A percentile compares a stretch with the other conserved stretches of the same genome.
Conservation (phyloP, 2,329 filamentous ascomycete species). For the Ophiocordyceps sinensis region DNA sequence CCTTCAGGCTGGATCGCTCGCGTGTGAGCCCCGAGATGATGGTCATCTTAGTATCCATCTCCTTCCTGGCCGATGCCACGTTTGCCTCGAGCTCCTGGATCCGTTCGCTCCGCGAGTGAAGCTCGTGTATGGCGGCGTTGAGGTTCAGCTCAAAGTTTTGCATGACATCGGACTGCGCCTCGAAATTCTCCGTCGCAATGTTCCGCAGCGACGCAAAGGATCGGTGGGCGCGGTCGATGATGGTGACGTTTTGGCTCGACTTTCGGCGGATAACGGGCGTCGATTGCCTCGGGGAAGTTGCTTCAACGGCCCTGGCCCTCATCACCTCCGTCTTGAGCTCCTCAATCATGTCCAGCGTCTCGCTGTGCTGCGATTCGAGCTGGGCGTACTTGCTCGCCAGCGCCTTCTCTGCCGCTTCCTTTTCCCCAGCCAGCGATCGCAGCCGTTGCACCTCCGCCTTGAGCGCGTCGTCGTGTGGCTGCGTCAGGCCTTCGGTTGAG, state of each 20-base stretch:
- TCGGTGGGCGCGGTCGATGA: slow-evolving; percentile 79
- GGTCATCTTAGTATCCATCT: slow-evolving; percentile 93
- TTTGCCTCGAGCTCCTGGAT: slow-evolving; percentile 84
- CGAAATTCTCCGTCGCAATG: slow-evolving; percentile 76
- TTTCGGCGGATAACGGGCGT: slow-evolving; percentile 80
- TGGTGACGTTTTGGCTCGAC: slow-evolving; percentile 78
- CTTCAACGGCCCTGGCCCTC: slow-evolving; percentile 52
- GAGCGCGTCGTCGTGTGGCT: slow-evolving; percentile 27
- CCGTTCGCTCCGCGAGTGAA: slow-evolving; percentile 73
- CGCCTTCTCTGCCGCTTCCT: slow-evolving; percentile 58
- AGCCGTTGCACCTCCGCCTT: slow-evolving; percentile 57
- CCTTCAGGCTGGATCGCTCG: slow-evolving; percentile 80
- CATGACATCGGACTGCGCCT: slow-evolving; percentile 66
- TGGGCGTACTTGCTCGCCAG: slow-evolving; percentile 69
- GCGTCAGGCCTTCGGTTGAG: slow-evolving; percentile 23
- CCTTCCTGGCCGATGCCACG: slow-evolving; percentile 69
- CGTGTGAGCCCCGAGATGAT: slow-evolving; percentile 90
- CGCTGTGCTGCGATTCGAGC: slow-evolving; percentile 67
- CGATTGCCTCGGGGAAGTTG: slow-evolving; percentile 46
- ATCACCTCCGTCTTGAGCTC: slow-evolving; percentile 78
- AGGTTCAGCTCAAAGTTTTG: slow-evolving; percentile 89
- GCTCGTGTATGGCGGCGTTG: slow-evolving; percentile 82
- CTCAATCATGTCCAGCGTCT: slow-evolving; percentile 74
- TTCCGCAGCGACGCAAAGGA: slow-evolving; percentile 83
- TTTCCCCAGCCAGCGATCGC: slow-evolving; percentile 56